Base-by-base conservation (phyloP, 495 filamentous ascomycete species). In the Letharia columbiana region DNA sequence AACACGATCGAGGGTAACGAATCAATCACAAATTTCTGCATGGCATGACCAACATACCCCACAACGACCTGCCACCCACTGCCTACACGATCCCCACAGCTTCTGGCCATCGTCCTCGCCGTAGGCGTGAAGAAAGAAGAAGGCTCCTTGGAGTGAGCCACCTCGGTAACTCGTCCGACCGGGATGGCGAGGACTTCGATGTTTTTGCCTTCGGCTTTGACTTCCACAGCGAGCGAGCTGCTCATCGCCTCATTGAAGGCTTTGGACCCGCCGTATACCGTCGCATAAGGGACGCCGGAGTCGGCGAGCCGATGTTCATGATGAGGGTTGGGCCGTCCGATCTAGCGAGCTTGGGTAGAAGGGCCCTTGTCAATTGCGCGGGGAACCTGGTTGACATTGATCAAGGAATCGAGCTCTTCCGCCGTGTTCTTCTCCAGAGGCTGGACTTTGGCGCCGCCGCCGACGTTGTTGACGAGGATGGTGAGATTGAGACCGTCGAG, bases 381-480 rank as follows among this genome's bases (percentile, higher is more conserved):
- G 73, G 75, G 49, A 79, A 82, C 2, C 71, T 68, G 20, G 67
- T 80, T 80, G 57, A 73, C 69, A n/a, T 75, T 72, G 42, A 78
- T 69, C 5, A 68, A 64, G 28, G 62, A 67, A 52, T 74, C 61
- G n/a, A 76, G 62, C 15, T 76, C 69, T 1, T 70, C 68, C 33
- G 59, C 68, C 1, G 66, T 69, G 4, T 67, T 64, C 1, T 70
- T 67, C 17, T 68, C 65, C 15, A 81, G 59, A 1, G 67, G 56
- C 12, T 70, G 66, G 20, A 64, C 15, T 35, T 57, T 69, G 15
- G 57, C 44, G 33, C 70, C 71, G 28, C 77, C 76, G 28, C 80
- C 81, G 1, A 82, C 79, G 70, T 83, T 83, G 67, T 83, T 82
- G 54, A 83, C 71, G 45, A 83, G 72, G 0, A 82, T 72, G 5